Evolutionary conservation across 1,284 basidiomycete genomes (phyloP).

Genomic region (Xerocomus amazonicus): DNA sequence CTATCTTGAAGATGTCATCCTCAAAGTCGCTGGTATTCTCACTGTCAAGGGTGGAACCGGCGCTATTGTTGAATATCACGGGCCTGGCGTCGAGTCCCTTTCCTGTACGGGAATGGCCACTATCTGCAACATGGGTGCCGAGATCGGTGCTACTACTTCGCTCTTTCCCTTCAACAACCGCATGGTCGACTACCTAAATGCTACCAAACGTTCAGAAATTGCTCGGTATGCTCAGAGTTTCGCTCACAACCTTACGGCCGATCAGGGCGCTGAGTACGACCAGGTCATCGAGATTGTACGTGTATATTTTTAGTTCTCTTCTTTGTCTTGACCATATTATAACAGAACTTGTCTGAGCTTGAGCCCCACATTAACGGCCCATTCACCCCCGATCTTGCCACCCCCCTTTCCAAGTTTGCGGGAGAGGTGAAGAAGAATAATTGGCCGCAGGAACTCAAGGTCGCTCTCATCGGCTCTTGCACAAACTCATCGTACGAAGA

Average conservation of each 20-base stretch:
- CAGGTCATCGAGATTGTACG: conserved; percentile 87
- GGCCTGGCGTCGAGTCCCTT: conserved; percentile 91
- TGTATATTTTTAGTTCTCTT: conserved; percentile 11
- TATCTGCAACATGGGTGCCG: conserved; percentile 99
- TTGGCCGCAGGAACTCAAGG: conserved; percentile 97
- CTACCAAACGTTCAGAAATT: conserved; percentile 88
- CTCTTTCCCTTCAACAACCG: conserved; percentile 98
- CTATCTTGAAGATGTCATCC: conserved; percentile 73
- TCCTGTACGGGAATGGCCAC: conserved; percentile 99
- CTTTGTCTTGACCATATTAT: conserved; percentile 1
- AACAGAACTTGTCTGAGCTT: conserved; percentile 87
- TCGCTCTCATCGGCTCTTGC: conserved; percentile 97
- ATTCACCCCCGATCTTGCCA: conserved; percentile 94
- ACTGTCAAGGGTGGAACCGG: conserved; percentile 98
- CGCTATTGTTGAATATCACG: conserved; percentile 94
- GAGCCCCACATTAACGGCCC: conserved; percentile 99
- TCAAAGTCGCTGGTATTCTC: conserved; percentile 96
- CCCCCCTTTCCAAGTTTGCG: conserved; percentile 95
- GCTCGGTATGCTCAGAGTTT: conserved; percentile 90
- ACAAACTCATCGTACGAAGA: conserved; percentile 99
- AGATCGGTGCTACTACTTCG: conserved; percentile 98
- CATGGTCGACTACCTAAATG: conserved; percentile 91
- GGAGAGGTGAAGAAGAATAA: conserved; percentile 90
- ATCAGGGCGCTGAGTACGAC: conserved; percentile 92
- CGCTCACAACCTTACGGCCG: conserved; percentile 89